A percentile compares a stretch with the other conserved stretches of the same genome.
These are phyloP conservation scores for Paracoccidioides brasiliensis DNA, from an alignment of 2,329 filamentous ascomycete species.

Conservation along the genomic window DNA sequence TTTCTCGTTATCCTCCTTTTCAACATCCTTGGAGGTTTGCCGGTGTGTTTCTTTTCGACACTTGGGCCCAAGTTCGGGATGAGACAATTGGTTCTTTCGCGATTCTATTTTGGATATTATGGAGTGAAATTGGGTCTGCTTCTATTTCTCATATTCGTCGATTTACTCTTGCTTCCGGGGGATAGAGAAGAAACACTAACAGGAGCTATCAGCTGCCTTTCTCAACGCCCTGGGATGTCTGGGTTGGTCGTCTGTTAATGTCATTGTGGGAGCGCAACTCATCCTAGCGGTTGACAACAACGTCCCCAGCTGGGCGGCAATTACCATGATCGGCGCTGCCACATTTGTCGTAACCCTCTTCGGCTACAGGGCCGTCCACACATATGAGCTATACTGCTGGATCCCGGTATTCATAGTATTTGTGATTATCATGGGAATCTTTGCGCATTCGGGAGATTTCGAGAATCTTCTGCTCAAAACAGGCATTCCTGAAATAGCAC, in stretches of 20 bases:
- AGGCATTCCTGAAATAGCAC: constrained; percentile 47
- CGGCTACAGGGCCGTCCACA: constrained; percentile 62
- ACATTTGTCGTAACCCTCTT: constrained; percentile 61
- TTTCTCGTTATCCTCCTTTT: constrained; percentile 4
- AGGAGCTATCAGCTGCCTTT: constrained; percentile 38
- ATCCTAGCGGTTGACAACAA: constrained; percentile 56
- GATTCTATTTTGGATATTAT: constrained; percentile 47
- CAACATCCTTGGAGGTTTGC: constrained; percentile 1
- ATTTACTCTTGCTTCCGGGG: neutral
- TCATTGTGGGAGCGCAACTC: constrained; percentile 67
- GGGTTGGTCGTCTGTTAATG: constrained; percentile 65
- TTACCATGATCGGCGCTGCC: constrained; percentile 53
- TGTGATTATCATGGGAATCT: constrained; percentile 55
- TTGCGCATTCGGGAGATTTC: constrained; percentile 55
- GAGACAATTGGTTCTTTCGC: constrained; percentile 60
- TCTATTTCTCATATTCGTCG: neutral
- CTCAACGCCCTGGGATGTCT: constrained; percentile 56
- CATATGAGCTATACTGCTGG: constrained; percentile 65
- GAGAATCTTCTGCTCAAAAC: constrained; percentile 45
- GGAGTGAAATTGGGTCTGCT: constrained; percentile 52
- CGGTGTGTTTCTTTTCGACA: constrained; percentile 51
- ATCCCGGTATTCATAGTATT: constrained; percentile 61
- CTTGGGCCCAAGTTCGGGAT: constrained; percentile 63
- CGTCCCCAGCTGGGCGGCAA: constrained; percentile 59
- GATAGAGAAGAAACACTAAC: neutral